These are phyloP conservation scores for Rhynchosporium agropyri DNA, from an alignment of 2,329 filamentous ascomycete species.

Conservation along the genomic window DNA sequence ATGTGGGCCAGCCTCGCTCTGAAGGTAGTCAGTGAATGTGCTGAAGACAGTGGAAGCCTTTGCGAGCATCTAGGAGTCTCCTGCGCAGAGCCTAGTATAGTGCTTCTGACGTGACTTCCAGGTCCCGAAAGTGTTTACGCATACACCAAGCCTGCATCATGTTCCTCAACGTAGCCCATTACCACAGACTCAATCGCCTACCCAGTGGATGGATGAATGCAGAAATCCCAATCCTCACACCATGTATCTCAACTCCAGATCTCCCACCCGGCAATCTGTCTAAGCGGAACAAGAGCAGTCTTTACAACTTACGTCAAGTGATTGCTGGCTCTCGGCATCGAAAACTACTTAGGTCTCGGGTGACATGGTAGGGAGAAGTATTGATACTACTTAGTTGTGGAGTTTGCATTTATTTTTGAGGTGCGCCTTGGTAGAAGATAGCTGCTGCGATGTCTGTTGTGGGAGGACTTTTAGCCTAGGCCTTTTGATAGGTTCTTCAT, in stretches of 20 bases:
- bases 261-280: not conserved
- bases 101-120: not conserved
- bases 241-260: not conserved
- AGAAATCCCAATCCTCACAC: not conserved
- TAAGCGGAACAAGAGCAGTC: not conserved
- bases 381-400: not conserved
- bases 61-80: too few relatives aligned
- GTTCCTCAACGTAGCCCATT: not conserved
- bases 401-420: constrained; percentile 15
- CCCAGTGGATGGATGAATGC: not conserved
- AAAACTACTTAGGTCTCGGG: not conserved
- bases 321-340: not conserved
- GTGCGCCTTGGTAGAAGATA: not conserved
- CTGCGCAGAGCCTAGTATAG: not conserved
- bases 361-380: constrained; percentile 7
- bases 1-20: too few relatives aligned
- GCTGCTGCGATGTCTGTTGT: constrained; percentile 1
- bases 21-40: too few relatives aligned
- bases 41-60: too few relatives aligned
- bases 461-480: not conserved
- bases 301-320: not conserved
- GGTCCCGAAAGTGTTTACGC: not conserved
- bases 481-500: not conserved
- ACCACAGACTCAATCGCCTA: not conserved
- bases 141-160: not conserved